These are phyloP conservation scores for Carex myosuroides DNA, from an alignment of 176 grass and related monocot genomes.

Conservation along the genomic window DNA sequence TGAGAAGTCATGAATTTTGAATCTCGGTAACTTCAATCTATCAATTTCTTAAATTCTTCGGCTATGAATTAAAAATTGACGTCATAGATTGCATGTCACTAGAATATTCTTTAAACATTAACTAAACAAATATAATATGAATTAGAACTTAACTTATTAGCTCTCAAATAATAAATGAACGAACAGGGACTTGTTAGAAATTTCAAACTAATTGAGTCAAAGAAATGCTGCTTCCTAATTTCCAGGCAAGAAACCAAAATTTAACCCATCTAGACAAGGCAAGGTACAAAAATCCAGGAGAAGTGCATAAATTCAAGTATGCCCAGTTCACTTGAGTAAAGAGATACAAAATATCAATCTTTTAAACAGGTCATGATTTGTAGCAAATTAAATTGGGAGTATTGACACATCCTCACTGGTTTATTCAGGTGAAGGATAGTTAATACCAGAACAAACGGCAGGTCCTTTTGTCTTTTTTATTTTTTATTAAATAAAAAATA, in stretches of 20 bases:
- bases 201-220: not conserved
- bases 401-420: not conserved
- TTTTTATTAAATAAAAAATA: not conserved
- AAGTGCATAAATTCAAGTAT: not conserved
- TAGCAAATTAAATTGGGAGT: not conserved
- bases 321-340: not conserved
- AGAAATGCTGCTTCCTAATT: not conserved
- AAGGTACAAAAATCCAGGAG: not conserved
- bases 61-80: not conserved
- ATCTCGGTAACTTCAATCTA: not conserved
- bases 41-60: not conserved
- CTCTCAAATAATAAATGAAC: not conserved
- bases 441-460: not conserved
- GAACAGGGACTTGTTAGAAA: not conserved
- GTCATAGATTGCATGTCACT: not conserved
- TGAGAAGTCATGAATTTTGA: not conserved
- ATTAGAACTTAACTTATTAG: not conserved
- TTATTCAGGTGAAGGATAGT: not conserved
- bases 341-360: not conserved
- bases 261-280: not conserved
- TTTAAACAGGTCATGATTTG: not conserved
- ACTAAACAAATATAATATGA: not conserved
- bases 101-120: not conserved
- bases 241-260: not conserved
- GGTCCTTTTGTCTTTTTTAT: not conserved